phyloP scores from a whole-genome alignment of 2,329 filamentous ascomycete species.

The Fusarium pseudograminearum region DNA sequence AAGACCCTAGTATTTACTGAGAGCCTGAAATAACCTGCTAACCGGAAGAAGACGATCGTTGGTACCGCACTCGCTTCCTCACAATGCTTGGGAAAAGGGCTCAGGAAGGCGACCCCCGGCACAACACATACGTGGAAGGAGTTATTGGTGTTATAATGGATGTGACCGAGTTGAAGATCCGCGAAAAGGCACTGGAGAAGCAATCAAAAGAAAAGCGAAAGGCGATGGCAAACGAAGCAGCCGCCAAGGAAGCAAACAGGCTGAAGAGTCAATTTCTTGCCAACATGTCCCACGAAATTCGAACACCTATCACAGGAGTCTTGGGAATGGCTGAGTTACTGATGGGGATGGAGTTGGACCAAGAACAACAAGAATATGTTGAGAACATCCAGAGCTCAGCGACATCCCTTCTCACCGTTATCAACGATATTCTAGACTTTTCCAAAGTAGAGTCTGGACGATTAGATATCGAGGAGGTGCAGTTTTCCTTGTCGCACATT shows the following conservation, averaged over 20 bases:
- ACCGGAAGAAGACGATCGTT: conserved; percentile 64
- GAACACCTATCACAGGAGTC: conserved; percentile 82
- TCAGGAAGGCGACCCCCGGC: conserved; percentile 60
- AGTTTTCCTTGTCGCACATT: conserved; percentile 79
- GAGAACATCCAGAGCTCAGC: conserved; percentile 84
- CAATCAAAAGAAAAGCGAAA: conserved; percentile 77
- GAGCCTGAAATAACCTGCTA: conserved; percentile 4
- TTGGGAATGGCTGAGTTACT: conserved; percentile 84
- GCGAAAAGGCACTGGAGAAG: conserved; percentile 63
- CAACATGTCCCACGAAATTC: conserved; percentile 85
- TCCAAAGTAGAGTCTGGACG: conserved; percentile 86
- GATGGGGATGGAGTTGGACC: conserved; percentile 73
- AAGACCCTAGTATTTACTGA: conserved; percentile 36
- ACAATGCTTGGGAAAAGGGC: conserved; percentile 71
- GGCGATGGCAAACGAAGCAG: conserved; percentile 78
- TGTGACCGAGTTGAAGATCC: conserved; percentile 74
- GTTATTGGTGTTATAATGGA: conserved; percentile 86
- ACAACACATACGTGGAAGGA: conserved; percentile 70
- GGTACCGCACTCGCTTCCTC: conserved; percentile 78
- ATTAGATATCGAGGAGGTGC: conserved; percentile 82
- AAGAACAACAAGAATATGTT: conserved; percentile 79
- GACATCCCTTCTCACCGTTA: conserved; percentile 85
- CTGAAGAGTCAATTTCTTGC: conserved; percentile 85
- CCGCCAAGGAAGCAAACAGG: conserved; percentile 82
- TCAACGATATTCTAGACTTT: conserved; percentile 92